Conservation (phyloP, 441 rosid species). For the Lagerstroemia fauriei region DNA sequence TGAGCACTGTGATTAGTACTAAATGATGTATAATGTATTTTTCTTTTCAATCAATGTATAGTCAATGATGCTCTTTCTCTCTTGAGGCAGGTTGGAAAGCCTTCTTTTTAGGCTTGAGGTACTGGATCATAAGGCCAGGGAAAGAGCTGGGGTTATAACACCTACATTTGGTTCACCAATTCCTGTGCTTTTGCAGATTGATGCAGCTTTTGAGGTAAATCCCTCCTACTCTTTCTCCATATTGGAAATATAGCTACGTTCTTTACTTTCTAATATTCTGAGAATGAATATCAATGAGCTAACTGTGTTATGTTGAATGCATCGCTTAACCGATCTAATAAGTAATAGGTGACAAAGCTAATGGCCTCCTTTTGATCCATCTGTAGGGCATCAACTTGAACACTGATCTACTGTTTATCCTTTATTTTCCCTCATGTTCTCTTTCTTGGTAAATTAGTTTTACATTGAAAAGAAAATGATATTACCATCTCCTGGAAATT, state of each 20-base stretch:
- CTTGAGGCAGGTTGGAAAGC: conserved; percentile 62
- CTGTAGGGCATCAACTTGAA: not conserved
- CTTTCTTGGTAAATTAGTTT: not conserved
- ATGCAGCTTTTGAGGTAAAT: conserved; percentile 80
- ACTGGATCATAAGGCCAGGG: conserved; percentile 93
- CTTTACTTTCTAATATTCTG: not conserved
- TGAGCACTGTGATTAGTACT: not conserved
- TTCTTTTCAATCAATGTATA: not conserved
- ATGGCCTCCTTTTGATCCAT: not conserved
- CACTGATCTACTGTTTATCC: not conserved
- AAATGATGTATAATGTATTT: not conserved
- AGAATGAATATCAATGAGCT: not conserved
- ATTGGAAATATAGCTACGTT: conserved; percentile 1
- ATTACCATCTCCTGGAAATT: not conserved
- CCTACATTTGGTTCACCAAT: conserved; percentile 80
- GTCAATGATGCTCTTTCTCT: conserved; percentile 11
- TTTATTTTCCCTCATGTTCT: not conserved
- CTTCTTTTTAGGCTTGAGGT: conserved; percentile 87
- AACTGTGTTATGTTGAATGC: conserved; percentile 4
- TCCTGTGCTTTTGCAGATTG: conserved; percentile 77
- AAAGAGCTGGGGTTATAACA: conserved; percentile 85
- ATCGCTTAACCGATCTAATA: not conserved
- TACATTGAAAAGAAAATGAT: not conserved
- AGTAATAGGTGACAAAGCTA: not conserved
- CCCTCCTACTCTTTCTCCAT: conserved; percentile 23